These are phyloP conservation scores for Ogataea ganodermae DNA, from an alignment of 805 yeast genomes.

Conservation along the genomic window DNA sequence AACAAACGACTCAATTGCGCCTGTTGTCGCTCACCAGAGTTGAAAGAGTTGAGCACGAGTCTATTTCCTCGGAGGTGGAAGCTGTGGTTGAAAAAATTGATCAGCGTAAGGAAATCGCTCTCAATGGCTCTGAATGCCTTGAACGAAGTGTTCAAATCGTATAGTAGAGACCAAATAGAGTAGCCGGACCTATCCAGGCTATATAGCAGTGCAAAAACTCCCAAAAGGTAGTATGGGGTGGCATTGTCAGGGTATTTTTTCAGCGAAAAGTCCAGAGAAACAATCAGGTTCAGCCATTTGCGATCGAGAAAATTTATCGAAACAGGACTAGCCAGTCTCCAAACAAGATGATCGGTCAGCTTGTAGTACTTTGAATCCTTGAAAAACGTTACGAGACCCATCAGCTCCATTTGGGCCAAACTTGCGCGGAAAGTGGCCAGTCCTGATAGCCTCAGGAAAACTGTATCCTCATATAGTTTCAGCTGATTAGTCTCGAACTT, in stretches of 20 bases:
- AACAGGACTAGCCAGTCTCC: constrained; percentile 6
- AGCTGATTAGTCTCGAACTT: constrained; percentile 7
- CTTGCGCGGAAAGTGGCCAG: constrained; percentile 5
- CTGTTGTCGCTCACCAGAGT: background rate
- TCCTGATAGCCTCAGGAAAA: constrained; percentile 3
- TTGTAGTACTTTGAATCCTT: constrained; percentile 8
- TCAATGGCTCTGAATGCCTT: constrained; percentile 14
- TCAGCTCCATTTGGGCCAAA: constrained; percentile 15
- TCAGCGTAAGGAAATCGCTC: constrained; percentile 21
- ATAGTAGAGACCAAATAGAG: constrained; percentile 21
- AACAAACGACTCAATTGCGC: constrained; percentile 11
- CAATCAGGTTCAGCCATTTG: constrained; percentile 19
- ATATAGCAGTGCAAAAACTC: constrained; percentile 11
- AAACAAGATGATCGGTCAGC: constrained; percentile 15
- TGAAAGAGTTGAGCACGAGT: background rate
- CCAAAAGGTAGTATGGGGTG: constrained; percentile 14
- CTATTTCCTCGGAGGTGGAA: constrained; percentile 4
- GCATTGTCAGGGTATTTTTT: constrained; percentile 1
- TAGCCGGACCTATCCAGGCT: constrained; percentile 13
- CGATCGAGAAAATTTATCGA: constrained; percentile 13
- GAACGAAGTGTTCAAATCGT: constrained; percentile 19
- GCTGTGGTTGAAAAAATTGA: constrained; percentile 20
- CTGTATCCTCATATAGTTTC: constrained; percentile 6
- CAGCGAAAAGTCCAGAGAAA: constrained; percentile 14
- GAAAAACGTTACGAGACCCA: constrained; percentile 12